Conservation (phyloP, 768 basidiomycete genomes). For the Lactarius psammicola region DNA sequence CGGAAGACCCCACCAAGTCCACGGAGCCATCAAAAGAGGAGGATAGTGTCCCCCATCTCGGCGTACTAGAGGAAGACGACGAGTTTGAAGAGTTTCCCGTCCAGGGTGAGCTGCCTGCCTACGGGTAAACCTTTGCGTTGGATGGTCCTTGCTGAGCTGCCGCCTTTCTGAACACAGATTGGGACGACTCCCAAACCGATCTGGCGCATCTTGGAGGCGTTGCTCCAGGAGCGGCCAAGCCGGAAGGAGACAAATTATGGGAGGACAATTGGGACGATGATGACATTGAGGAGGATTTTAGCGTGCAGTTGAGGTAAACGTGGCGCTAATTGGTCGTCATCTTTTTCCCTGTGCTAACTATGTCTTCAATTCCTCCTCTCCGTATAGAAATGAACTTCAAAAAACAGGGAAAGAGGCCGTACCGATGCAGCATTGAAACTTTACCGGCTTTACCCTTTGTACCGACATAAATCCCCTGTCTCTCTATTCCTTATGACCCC, state of each 20-base stretch:
- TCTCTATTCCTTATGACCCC: no score
- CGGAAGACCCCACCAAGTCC: conserved; percentile 30
- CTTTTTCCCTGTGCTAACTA: neutral
- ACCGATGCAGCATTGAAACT: conserved; percentile 27
- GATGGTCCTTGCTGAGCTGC: neutral
- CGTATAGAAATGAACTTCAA: conserved; percentile 59
- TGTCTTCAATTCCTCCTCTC: neutral
- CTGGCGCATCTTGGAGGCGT: conserved; percentile 73
- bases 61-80: conserved; percentile 95
- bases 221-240: conserved; percentile 71
- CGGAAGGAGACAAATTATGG: conserved; percentile 90
- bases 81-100: conserved; percentile 93
- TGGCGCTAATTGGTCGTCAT: neutral
- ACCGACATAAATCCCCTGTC: neutral
- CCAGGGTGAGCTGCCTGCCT: conserved; percentile 54
- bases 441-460: neutral
- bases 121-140: neutral
- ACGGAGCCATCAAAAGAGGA: conserved; percentile 31
- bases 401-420: conserved; percentile 52
- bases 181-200: conserved; percentile 85
- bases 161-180: conserved; percentile 48
- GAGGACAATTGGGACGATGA: conserved; percentile 99
- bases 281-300: conserved; percentile 97
- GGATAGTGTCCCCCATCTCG: conserved; percentile 52
- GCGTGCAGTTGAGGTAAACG: conserved; percentile 86